Percentiles rank a stretch among this genome's conserved stretches.
phyloP scores from a whole-genome alignment of 2,329 filamentous ascomycete species.

The Hansfordia pulvinata region DNA sequence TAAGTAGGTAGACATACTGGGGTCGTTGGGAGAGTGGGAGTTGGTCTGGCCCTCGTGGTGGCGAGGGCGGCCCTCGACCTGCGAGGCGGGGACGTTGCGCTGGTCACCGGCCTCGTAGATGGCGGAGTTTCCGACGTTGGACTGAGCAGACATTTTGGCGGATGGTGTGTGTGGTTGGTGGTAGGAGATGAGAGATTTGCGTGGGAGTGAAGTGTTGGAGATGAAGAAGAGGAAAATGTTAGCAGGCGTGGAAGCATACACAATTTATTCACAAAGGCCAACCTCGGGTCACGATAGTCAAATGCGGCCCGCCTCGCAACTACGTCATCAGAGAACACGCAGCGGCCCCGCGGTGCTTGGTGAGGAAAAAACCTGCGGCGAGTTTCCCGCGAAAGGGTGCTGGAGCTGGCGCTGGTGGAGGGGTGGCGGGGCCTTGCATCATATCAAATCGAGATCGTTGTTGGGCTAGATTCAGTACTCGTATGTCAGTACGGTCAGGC shows the following conservation, averaged over 20 bases:
- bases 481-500: too few species aligned
- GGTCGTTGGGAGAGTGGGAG: constrained; percentile 55
- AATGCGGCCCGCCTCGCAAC: constrained; percentile 6
- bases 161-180: constrained; percentile 3
- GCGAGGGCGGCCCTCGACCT: constrained; percentile 34
- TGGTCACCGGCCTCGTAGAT: constrained; percentile 73
- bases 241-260: too few species aligned
- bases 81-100: constrained; percentile 44
- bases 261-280: too few species aligned
- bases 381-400: too few species aligned
- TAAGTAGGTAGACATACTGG: constrained; percentile 40
- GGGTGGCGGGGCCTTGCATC: too few species aligned
- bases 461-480: too few species aligned
- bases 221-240: background rate
- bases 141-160: constrained; percentile 25
- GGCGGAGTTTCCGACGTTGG: constrained; percentile 50
- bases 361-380: too few species aligned
- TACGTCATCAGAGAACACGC: constrained; percentile 23
- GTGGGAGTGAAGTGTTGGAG: background rate
- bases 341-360: constrained; percentile 27
- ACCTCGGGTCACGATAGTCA: constrained; percentile 5
- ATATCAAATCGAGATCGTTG: too few species aligned
- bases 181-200: background rate
- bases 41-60: constrained; percentile 62
- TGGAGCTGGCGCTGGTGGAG: too few species aligned